Evolutionary conservation across 345 rosid species (phyloP), one percentile per base, ranked within the genome.

Genomic region (Microcos paniculata): DNA sequence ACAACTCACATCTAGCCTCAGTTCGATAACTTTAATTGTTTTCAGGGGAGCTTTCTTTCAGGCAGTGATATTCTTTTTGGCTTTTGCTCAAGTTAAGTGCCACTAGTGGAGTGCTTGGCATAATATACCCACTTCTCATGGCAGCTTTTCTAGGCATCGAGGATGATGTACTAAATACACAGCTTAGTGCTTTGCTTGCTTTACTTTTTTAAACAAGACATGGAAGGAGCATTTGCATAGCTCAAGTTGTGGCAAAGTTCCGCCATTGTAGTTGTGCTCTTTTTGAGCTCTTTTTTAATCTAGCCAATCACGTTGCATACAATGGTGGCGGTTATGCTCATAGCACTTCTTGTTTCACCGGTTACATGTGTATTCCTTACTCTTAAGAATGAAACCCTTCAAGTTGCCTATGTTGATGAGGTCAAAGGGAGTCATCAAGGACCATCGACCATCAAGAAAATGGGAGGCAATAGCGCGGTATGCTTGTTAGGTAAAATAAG

Each of bases 201-300:
- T 68, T 95, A 62, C 94, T n/a, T 91, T 80, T 95, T 95, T 85
- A 90, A 95, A 85, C 73, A 82, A 8, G 93, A 95, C 77, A 91
- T 80, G 90, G 98, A 94, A 87, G 98, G 97, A 79, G 93, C 98
- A 33, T 94, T 94, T 83, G 95, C 98, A 3, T 98, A 94, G 85
- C 84, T 94, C 52, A 94, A 92, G 90, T 90, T 92, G 52, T 92
- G 98, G 98, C 98, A 94, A 81, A 85, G 94, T 74, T 96, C 90
- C 52, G 85, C 94, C 7, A 89, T 87, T 63, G 92, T 98, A 28
- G 80, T 82, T 5, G 94, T 91, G 80, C 91, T 92, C 94, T 95
- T 92, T 52, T n/a, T 92, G 59, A 81, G 84, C n/a, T n/a, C n/a
- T n/a, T n/a, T n/a, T n/a, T n/a, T n/a, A n/a, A n/a, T 72, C 88